A percentile compares a stretch with the other conserved stretches of the same genome.
Evolutionary conservation across 176 grass and related monocot species (phyloP).

Genomic region (Lolium multiflorum): DNA sequence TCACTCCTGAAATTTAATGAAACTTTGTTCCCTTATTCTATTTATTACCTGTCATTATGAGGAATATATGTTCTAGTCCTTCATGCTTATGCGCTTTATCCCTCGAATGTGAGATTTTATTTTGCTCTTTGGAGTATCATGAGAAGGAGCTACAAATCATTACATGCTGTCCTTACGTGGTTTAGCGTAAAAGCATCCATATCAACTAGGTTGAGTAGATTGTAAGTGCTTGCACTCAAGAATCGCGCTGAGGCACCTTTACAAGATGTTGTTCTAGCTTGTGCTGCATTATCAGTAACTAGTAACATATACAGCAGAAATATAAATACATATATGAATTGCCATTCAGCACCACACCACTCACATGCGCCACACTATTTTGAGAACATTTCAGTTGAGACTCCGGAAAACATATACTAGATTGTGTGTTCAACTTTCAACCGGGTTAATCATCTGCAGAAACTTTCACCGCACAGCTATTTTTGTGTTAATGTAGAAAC

Average conservation of each 20-base stretch:
- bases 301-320: not conserved
- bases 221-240: slow-evolving; percentile 2
- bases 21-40: slow-evolving; percentile 34
- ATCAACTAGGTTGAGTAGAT: not conserved
- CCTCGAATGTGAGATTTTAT: slow-evolving; percentile 30
- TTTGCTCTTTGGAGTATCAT: slow-evolving; percentile 29
- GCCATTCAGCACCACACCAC: not conserved
- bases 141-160: slow-evolving; percentile 12
- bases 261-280: not conserved
- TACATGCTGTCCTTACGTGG: not conserved
- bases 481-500: not conserved
- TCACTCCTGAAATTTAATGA: slow-evolving; percentile 30
- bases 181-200: not conserved
- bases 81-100: not conserved
- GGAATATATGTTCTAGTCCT: slow-evolving; percentile 10
- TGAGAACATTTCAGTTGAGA: not conserved
- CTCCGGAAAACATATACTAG: not conserved
- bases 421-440: not conserved
- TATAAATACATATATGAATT: not conserved
- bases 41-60: slow-evolving; percentile 27
- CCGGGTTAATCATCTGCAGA: not conserved
- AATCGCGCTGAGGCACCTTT: not conserved
- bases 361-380: not conserved
- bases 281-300: slow-evolving; percentile 7
- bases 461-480: not conserved